These are phyloP conservation scores for Linderina pennispora DNA, from an alignment of 192 early-diverging fungal genomes.

Conservation along the genomic window DNA sequence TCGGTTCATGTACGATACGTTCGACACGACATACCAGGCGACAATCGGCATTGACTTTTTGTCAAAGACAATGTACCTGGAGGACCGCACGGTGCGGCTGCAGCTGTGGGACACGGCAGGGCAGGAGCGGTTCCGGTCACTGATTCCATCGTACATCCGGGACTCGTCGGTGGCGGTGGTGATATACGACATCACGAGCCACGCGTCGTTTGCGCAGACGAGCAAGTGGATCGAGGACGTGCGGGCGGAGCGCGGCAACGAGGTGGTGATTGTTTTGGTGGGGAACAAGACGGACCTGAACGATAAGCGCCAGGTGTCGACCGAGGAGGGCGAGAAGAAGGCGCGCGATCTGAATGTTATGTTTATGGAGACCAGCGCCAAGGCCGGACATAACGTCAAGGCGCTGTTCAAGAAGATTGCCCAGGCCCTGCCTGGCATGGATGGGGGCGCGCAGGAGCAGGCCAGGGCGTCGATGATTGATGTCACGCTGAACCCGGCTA, in stretches of 20 bases:
- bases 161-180: slow-evolving; percentile 97
- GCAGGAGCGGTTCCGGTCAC: slow-evolving; percentile 94
- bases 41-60: slow-evolving; percentile 99
- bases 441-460: slow-evolving; percentile 54
- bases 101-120: slow-evolving; percentile 99
- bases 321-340: slow-evolving; percentile 97
- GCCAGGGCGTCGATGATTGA: slow-evolving; percentile 49
- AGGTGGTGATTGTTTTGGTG: slow-evolving; percentile 97
- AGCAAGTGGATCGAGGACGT: slow-evolving; percentile 99
- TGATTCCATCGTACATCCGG: slow-evolving; percentile 98
- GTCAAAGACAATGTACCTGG: slow-evolving; percentile 99
- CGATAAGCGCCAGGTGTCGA: slow-evolving; percentile 91
- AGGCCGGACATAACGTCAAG: slow-evolving; percentile 99
- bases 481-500: slow-evolving; percentile 47
- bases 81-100: slow-evolving; percentile 94
- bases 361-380: slow-evolving; percentile 99
- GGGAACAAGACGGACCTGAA: slow-evolving; percentile 99
- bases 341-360: slow-evolving; percentile 94
- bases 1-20: slow-evolving; percentile 99
- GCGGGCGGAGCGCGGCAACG: slow-evolving; percentile 93
- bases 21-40: slow-evolving; percentile 96
- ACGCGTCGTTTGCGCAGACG: slow-evolving; percentile 94
- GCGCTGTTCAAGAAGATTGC: slow-evolving; percentile 96
- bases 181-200: slow-evolving; percentile 96
- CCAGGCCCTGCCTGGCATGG: slow-evolving; percentile 73